phyloP scores from a whole-genome alignment of 1,139 yeast species.

The Blastobotrys aristatus region DNA sequence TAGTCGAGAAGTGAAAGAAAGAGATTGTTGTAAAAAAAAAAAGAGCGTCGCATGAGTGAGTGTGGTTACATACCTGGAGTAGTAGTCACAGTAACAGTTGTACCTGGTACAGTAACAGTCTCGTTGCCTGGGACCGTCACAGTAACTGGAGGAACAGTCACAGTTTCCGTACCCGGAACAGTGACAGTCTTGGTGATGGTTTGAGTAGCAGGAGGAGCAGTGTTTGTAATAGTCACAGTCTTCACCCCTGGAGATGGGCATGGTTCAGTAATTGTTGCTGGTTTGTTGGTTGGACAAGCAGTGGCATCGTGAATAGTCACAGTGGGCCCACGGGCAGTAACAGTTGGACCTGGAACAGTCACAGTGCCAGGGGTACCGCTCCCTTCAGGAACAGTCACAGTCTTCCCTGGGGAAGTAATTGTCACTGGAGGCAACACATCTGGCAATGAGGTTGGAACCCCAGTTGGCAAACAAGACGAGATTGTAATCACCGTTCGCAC shows the following conservation, averaged over 20 bases:
- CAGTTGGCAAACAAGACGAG: conserved; percentile 17
- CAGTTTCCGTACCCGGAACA: not conserved
- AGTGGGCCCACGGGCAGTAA: conserved; percentile 12
- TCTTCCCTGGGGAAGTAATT: conserved; percentile 15
- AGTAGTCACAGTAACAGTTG: conserved; percentile 18
- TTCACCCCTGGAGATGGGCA: no score
- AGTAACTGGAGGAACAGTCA: conserved; percentile 10
- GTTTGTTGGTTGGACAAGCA: conserved; percentile 3
- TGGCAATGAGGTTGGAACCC: conserved; percentile 8
- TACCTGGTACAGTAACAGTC: conserved; percentile 11
- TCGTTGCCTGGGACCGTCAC: conserved; percentile 15
- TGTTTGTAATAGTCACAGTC: no score
- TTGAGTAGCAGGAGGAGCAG: conserved; percentile 8
- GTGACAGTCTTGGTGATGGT: conserved; percentile 3
- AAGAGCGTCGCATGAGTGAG: no score
- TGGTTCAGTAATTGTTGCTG: conserved; percentile 16
- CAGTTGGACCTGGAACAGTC: conserved; percentile 13
- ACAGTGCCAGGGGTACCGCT: no score
- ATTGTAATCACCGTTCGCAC: conserved; percentile 21
- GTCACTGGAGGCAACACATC: conserved; percentile 18
- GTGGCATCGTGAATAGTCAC: conserved; percentile 14
- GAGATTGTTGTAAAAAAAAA: not conserved
- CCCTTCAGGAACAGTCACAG: conserved; percentile 15
- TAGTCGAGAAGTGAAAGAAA: not conserved
- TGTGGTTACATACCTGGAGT: no score